Evolutionary conservation across 805 yeast genomes (phyloP).

Genomic region (Torulaspora gathmanii): DNA sequence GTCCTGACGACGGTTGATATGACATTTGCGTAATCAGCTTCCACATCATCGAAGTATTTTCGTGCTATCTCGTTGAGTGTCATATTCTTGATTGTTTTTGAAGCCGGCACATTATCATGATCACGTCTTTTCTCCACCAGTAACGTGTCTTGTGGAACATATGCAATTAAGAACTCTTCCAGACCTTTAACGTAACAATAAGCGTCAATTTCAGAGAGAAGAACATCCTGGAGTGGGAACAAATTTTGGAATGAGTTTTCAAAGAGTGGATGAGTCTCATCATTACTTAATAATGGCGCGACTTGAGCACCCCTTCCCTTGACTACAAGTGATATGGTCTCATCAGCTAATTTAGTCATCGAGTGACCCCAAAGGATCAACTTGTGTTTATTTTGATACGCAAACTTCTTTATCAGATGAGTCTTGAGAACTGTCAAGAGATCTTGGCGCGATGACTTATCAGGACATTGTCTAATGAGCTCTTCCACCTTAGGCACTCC

Average conservation of each 20-base stretch:
- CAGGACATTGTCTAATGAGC: constrained; percentile 32
- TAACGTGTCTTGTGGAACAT: constrained; percentile 17
- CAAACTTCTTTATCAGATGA: constrained; percentile 45
- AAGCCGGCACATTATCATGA: background rate
- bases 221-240: constrained; percentile 71
- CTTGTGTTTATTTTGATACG: constrained; percentile 43
- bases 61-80: constrained; percentile 76
- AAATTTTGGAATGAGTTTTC: constrained; percentile 42
- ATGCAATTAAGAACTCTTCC: constrained; percentile 30
- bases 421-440: constrained; percentile 45
- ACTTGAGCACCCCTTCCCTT: constrained; percentile 80
- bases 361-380: constrained; percentile 67
- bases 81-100: constrained; percentile 50
- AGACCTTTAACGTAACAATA: constrained; percentile 42
- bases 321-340: constrained; percentile 71
- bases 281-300: constrained; percentile 48
- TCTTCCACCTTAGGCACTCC: constrained; percentile 7
- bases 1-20: constrained; percentile 90
- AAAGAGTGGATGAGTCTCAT: constrained; percentile 29
- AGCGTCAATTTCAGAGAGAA: constrained; percentile 60
- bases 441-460: constrained; percentile 65
- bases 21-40: constrained; percentile 77
- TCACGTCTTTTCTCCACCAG: constrained; percentile 39
- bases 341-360: constrained; percentile 79
- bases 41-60: constrained; percentile 67